Percentiles rank a stretch among this genome's conserved stretches.
These are phyloP conservation scores for Gaeumannomyces tritici DNA, from an alignment of 2,329 filamentous ascomycete genomes.

Conservation along the genomic window DNA sequence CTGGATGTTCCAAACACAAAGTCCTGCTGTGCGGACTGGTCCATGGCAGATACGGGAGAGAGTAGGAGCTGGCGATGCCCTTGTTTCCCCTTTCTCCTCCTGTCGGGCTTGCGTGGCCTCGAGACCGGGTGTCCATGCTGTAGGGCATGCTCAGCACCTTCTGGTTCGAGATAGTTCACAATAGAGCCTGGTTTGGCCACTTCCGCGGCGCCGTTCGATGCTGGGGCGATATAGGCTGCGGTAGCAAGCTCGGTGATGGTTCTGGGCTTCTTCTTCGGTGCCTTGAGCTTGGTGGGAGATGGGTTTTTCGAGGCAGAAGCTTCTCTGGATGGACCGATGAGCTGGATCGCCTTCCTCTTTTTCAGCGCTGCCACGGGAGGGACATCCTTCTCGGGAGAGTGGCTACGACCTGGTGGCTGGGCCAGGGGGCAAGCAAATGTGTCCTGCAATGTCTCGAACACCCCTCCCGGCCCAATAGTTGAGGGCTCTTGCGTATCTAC, in stretches of 20 bases:
- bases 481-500: slow-evolving; percentile 16
- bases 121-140: slow-evolving; percentile 18
- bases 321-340: slow-evolving; percentile 27
- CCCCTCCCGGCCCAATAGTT: slow-evolving; percentile 11
- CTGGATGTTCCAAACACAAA: slow-evolving; percentile 83
- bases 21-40: slow-evolving; percentile 58
- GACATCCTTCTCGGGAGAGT: background rate
- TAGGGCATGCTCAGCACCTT: slow-evolving; percentile 20
- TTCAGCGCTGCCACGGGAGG: slow-evolving; percentile 23
- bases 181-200: slow-evolving; percentile 25
- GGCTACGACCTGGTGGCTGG: slow-evolving; percentile 18
- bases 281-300: slow-evolving; percentile 36
- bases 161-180: slow-evolving; percentile 33
- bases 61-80: slow-evolving; percentile 44
- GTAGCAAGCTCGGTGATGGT: slow-evolving; percentile 75
- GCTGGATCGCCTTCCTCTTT: slow-evolving; percentile 48
- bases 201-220: slow-evolving; percentile 20
- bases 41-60: slow-evolving; percentile 59
- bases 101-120: slow-evolving; percentile 18
- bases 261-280: slow-evolving; percentile 57
- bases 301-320: slow-evolving; percentile 14
- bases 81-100: slow-evolving; percentile 27
- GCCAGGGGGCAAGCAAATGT: slow-evolving; percentile 22
- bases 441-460: slow-evolving; percentile 34
- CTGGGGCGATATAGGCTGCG: slow-evolving; percentile 48